These are phyloP conservation scores for Alternaria triticimaculans DNA, from an alignment of 2,329 filamentous ascomycete genomes.

Conservation along the genomic window DNA sequence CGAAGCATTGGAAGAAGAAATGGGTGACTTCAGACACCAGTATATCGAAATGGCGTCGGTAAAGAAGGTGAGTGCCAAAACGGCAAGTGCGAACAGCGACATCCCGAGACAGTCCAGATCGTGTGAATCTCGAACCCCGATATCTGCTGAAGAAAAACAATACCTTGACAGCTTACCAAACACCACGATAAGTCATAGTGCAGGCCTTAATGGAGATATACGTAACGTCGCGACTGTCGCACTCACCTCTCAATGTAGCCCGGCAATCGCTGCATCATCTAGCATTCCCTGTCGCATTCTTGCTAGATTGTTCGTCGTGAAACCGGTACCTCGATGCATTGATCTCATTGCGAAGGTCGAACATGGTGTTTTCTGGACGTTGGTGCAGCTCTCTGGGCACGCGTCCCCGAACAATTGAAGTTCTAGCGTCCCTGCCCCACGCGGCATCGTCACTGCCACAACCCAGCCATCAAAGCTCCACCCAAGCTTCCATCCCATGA, in stretches of 20 bases:
- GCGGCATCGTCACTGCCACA: background rate
- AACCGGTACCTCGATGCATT: background rate
- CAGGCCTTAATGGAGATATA: background rate
- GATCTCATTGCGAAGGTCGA: background rate
- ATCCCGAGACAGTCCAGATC: background rate
- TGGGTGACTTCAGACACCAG: background rate
- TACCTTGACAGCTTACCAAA: background rate
- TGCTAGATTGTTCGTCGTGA: fast-evolving
- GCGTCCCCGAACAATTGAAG: background rate
- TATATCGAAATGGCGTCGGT: background rate
- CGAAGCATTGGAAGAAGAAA: background rate
- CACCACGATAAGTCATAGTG: background rate
- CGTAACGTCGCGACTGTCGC: background rate
- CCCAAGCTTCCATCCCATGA: background rate
- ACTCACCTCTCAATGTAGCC: background rate
- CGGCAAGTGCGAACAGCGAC: background rate
- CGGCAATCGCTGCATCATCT: background rate
- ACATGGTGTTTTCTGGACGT: background rate
- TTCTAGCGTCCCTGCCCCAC: background rate
- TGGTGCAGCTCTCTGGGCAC: background rate
- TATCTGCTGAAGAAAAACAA: background rate
- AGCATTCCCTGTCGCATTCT: background rate
- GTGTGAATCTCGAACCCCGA: background rate
- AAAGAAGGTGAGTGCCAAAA: background rate
- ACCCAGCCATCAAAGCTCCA: background rate